Conservation (phyloP, 257 asterid species). For the Scutellaria galericulata region DNA sequence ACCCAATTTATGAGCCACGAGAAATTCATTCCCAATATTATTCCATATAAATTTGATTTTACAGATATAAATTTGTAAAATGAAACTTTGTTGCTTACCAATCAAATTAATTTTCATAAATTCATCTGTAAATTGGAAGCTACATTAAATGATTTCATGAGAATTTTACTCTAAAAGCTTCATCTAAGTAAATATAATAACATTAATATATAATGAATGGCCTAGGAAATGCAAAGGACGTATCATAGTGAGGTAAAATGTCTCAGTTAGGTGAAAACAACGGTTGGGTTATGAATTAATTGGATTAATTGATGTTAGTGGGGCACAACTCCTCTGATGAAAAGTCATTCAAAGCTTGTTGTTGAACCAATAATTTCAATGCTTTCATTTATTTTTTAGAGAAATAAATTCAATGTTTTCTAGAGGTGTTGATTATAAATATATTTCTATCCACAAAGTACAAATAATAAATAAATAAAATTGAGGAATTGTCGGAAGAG, state of each 20-base stretch:
- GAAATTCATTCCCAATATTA: not conserved
- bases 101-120: too few relatives aligned
- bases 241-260: constrained; percentile 19
- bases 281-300: constrained; percentile 17
- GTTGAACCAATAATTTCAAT: constrained; percentile 22
- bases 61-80: too few relatives aligned
- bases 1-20: constrained; percentile 11
- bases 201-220: constrained; percentile 17
- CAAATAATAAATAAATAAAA: not conserved
- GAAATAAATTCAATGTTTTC: constrained; percentile 9
- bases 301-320: constrained; percentile 25
- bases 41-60: not conserved
- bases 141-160: too few relatives aligned
- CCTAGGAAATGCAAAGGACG: not conserved
- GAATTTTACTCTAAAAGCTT: too few relatives aligned
- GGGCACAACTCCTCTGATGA: constrained; percentile 28
- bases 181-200: too few relatives aligned
- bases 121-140: too few relatives aligned
- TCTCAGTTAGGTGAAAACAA: constrained; percentile 6
- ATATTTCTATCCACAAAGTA: not conserved
- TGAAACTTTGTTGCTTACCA: too few relatives aligned
- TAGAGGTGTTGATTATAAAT: not conserved
- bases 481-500: constrained; percentile 36
- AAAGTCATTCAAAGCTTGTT: constrained; percentile 1
- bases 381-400: not conserved